Conservation (phyloP, 768 basidiomycete genomes). For the Psilocybe cyanescens region DNA sequence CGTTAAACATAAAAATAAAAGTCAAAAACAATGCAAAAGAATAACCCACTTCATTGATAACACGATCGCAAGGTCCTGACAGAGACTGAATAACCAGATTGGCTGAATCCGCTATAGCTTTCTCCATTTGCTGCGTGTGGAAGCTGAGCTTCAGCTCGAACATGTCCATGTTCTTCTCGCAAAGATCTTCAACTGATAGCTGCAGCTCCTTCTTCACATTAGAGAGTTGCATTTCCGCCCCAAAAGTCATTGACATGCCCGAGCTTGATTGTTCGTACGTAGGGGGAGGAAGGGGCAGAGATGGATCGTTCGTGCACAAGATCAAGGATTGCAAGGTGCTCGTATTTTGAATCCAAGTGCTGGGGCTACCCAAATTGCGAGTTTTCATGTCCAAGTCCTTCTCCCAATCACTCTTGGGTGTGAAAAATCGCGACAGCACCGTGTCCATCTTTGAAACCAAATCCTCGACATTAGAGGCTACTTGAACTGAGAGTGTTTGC, state of each 20-base stretch:
- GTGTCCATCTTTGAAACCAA: conserved; percentile 19
- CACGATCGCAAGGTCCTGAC: conserved; percentile 20
- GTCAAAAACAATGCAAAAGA: too few species aligned
- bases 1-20: too few species aligned
- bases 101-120: conserved; percentile 15
- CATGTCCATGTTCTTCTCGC: conserved; percentile 11
- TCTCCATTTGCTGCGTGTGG: conserved; percentile 12
- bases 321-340: conserved; percentile 15
- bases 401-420: conserved; percentile 22
- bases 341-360: conserved; percentile 17
- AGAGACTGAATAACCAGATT: conserved; percentile 14
- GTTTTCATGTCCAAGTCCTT: conserved; percentile 14
- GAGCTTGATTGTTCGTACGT: not conserved
- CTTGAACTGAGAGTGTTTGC: conserved; percentile 17
- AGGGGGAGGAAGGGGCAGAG: not conserved
- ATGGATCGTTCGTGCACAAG: conserved; percentile 13
- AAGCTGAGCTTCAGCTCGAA: conserved; percentile 20
- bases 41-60: conserved; percentile 14
- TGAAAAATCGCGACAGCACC: conserved; percentile 18
- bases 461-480: conserved; percentile 15
- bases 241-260: not conserved
- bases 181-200: conserved; percentile 11
- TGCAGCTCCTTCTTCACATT: conserved; percentile 13
- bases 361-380: conserved; percentile 7
- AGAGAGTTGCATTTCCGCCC: not conserved